A percentile compares a stretch with the other conserved stretches of the same genome.
Evolutionary conservation across 2,329 filamentous ascomycete species (phyloP).

Genomic region (Coniochaeta pulveracea): DNA sequence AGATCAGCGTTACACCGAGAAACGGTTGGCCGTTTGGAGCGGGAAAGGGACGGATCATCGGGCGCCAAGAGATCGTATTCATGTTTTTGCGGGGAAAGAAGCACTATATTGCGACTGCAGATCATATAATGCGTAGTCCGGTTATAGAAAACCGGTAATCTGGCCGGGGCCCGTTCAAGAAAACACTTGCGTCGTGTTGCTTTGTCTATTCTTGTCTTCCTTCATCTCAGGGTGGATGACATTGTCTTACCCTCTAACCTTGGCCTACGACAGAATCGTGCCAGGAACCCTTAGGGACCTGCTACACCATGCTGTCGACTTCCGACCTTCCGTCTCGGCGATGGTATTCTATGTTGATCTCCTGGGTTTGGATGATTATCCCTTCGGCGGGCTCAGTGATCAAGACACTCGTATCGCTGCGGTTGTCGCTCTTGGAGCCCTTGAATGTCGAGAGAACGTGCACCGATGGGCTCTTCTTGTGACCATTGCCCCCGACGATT

Average conservation of each 20-base stretch:
- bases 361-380: conserved; percentile 6
- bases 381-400: neutral
- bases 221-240: no score
- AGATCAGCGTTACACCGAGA: conserved; percentile 1
- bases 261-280: no score
- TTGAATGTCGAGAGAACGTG: neutral
- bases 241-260: no score
- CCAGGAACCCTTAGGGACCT: no score
- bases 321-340: neutral
- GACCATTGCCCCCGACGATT: neutral
- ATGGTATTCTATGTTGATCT: conserved; percentile 6
- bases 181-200: no score
- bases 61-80: conserved; percentile 4
- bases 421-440: neutral
- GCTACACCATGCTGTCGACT: neutral
- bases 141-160: no score
- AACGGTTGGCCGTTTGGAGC: neutral
- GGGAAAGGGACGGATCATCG: neutral
- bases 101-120: conserved; percentile 2
- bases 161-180: no score
- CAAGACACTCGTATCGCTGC: neutral
- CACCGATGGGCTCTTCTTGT: neutral
- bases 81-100: conserved; percentile 3
- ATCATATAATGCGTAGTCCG: no score
- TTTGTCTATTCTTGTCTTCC: no score